A percentile compares a stretch with the other conserved stretches of the same genome.
Conservation (phyloP, 2,329 filamentous ascomycete species). For the Fusarium sulawesiense region DNA sequence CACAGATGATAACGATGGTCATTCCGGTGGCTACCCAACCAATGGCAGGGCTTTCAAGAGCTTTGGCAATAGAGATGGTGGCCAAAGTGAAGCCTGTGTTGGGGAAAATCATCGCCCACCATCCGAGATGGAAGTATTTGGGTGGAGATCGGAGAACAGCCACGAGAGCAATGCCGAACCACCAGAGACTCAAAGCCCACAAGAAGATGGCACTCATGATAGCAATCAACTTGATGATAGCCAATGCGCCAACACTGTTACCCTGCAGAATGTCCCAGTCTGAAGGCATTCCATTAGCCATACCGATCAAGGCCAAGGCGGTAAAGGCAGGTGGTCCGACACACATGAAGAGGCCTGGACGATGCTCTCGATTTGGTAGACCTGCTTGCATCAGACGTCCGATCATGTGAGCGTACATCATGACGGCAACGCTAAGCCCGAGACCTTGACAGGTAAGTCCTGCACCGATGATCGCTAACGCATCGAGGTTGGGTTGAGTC, state of each 20-base stretch:
- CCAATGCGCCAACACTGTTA: conserved; percentile 52
- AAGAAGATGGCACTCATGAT: conserved; percentile 66
- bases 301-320: conserved; percentile 74
- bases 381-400: conserved; percentile 74
- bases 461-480: conserved; percentile 72
- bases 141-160: conserved; percentile 52
- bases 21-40: conserved; percentile 62
- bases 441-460: conserved; percentile 77
- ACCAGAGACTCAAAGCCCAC: conserved; percentile 72
- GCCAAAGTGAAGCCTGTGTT: conserved; percentile 69
- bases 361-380: conserved; percentile 68
- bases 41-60: conserved; percentile 57
- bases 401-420: conserved; percentile 80
- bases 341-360: conserved; percentile 78
- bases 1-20: conserved; percentile 59
- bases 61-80: conserved; percentile 63
- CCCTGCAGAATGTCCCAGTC: conserved; percentile 58
- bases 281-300: conserved; percentile 61
- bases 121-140: conserved; percentile 68
- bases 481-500: conserved; percentile 66
- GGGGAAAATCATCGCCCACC: conserved; percentile 73
- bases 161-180: conserved; percentile 58
- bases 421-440: conserved; percentile 71
- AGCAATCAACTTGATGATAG: conserved; percentile 58
- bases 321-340: conserved; percentile 79